Evolutionary conservation across 306 rosid species (phyloP).

Genomic region (Vigna reflexopilosa): DNA sequence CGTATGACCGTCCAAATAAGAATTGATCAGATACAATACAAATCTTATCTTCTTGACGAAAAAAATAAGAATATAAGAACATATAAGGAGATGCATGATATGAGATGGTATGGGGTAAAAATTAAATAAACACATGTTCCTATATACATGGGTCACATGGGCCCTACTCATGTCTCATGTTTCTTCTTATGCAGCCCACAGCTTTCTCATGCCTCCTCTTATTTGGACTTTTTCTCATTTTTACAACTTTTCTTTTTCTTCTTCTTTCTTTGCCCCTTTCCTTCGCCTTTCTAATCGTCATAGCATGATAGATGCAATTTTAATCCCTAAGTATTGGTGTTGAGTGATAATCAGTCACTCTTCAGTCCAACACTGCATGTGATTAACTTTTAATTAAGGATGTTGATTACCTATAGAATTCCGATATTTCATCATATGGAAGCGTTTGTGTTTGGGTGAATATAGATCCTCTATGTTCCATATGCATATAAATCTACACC

Average conservation of each 20-base stretch:
- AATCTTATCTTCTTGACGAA: too few relatives aligned
- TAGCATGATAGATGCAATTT: background rate
- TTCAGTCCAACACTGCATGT: background rate
- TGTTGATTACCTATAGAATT: background rate
- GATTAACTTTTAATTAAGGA: background rate
- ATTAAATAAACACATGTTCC: conserved; percentile 44
- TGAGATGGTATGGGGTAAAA: conserved; percentile 41
- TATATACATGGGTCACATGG: conserved; percentile 33
- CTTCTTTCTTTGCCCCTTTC: background rate
- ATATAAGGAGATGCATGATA: conserved; percentile 50
- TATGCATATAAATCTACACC: background rate
- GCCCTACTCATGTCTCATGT: conserved; percentile 63
- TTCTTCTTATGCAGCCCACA: conserved; percentile 62
- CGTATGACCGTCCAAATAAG: too few relatives aligned
- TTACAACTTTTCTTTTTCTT: background rate
- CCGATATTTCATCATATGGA: too few relatives aligned
- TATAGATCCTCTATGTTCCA: background rate
- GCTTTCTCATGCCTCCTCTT: conserved; percentile 49
- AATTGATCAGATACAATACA: too few relatives aligned
- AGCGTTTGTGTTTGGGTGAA: background rate
- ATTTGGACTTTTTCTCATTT: background rate
- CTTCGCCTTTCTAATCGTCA: background rate
- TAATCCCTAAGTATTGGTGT: background rate
- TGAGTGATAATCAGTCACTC: background rate
- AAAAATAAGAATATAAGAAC: background rate